phyloP scores from a whole-genome alignment of 768 basidiomycete genomes.

The Pholiota conissans region DNA sequence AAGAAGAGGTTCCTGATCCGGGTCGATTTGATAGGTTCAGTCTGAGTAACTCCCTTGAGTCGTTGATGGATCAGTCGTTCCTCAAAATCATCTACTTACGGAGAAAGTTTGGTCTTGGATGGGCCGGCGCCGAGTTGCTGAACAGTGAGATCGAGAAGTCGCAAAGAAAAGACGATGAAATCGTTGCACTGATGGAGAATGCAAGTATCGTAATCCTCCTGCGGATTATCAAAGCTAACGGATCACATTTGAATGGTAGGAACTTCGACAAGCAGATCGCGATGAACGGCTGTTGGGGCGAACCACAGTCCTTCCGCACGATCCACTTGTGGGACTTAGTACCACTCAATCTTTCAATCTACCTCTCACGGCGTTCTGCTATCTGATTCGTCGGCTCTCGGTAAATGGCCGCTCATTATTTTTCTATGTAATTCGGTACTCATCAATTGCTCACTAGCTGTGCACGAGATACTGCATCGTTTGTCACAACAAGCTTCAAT shows the following conservation, averaged over 20 bases:
- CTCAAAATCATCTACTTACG: conserved; percentile 53
- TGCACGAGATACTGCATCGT: conserved; percentile 73
- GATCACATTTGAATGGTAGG: conserved; percentile 22
- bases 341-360: conserved; percentile 49
- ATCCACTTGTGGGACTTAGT: conserved; percentile 44
- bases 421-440: neutral
- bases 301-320: conserved; percentile 51
- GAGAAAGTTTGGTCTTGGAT: conserved; percentile 53
- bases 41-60: conserved; percentile 62
- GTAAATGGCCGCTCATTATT: conserved; percentile 34
- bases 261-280: conserved; percentile 40
- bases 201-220: conserved; percentile 22
- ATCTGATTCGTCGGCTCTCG: conserved; percentile 62
- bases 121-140: conserved; percentile 69
- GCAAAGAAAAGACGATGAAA: conserved; percentile 40
- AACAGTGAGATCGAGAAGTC: conserved; percentile 42
- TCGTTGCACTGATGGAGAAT: conserved; percentile 31
- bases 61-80: conserved; percentile 57
- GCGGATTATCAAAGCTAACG: neutral
- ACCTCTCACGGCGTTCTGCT: conserved; percentile 61
- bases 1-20: conserved; percentile 33
- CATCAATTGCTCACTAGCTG: conserved; percentile 35
- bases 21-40: conserved; percentile 60
- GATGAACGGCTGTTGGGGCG: conserved; percentile 38
- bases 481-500: conserved; percentile 61